Evolutionary conservation across 495 filamentous ascomycete genomes (phyloP).

Genomic region (Neurospora tetraspora): DNA sequence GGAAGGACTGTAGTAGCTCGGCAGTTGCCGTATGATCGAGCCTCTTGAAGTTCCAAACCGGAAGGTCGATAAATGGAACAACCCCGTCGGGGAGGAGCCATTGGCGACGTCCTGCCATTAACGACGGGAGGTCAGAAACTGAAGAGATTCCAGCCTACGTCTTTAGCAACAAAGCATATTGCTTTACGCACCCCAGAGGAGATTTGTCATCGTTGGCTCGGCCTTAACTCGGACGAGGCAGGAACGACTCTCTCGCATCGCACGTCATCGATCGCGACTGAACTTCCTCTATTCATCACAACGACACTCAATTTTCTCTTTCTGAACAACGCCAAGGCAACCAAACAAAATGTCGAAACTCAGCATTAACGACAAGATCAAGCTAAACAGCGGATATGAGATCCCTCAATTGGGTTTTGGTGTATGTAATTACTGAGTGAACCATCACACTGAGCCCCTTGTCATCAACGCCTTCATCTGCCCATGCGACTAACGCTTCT

Average conservation of each 20-base stretch:
- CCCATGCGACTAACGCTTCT: background rate
- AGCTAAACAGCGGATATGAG: conserved; percentile 65
- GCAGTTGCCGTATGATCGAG: background rate
- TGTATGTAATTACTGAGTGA: conserved; percentile 34
- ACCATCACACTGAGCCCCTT: background rate
- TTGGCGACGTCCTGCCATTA: too few relatives aligned
- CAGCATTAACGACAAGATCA: conserved; percentile 53
- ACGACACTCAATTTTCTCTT: background rate
- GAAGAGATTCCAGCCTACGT: background rate
- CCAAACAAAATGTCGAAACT: conserved; percentile 43
- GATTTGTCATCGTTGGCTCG: background rate
- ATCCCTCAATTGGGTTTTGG: conserved; percentile 69
- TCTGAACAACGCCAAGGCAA: background rate
- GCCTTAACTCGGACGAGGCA: background rate
- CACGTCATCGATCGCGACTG: background rate
- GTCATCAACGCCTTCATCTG: background rate
- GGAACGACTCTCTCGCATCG: background rate
- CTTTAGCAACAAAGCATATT: background rate
- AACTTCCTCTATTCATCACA: background rate
- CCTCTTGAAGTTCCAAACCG: background rate
- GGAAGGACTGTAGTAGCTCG: background rate
- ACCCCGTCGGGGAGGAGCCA: too few relatives aligned
- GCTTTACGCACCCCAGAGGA: background rate
- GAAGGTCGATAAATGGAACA: background rate
- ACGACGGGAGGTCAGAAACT: background rate